phyloP scores from a whole-genome alignment of 768 basidiomycete genomes.

The Tricholoma bakamatsutake region DNA sequence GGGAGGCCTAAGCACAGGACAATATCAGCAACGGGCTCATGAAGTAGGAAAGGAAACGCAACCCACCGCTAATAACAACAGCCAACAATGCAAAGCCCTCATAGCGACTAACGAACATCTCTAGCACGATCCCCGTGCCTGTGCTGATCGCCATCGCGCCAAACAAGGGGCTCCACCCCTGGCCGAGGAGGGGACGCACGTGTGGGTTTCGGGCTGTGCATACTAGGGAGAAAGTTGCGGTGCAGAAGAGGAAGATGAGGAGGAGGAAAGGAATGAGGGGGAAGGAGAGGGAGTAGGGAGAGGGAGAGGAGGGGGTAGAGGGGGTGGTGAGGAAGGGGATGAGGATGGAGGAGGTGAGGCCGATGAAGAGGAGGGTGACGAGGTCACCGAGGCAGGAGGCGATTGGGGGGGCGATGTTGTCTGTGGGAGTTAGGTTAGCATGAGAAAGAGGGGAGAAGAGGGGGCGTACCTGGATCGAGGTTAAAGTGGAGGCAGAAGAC shows the following conservation, averaged over 20 bases:
- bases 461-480: conserved; percentile 71
- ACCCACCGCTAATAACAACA: conserved; percentile 79
- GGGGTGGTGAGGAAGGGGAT: conserved; percentile 61
- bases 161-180: conserved; percentile 90
- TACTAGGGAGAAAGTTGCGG: conserved; percentile 42
- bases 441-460: background rate
- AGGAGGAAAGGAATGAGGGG: conserved; percentile 52
- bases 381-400: conserved; percentile 92
- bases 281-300: conserved; percentile 54
- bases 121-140: conserved; percentile 87
- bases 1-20: conserved; percentile 53
- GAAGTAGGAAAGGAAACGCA: background rate
- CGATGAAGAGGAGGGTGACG: conserved; percentile 81
- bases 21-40: background rate
- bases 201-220: conserved; percentile 60
- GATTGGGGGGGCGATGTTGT: conserved; percentile 94
- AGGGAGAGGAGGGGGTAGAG: conserved; percentile 53
- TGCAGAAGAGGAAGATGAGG: conserved; percentile 41
- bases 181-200: conserved; percentile 65
- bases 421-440: conserved; percentile 30
- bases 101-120: conserved; percentile 82
- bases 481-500: conserved; percentile 69
- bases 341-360: conserved; percentile 65
- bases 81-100: conserved; percentile 85
- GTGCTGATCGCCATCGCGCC: conserved; percentile 86